These are phyloP conservation scores for Vitis hybrid DNA, from an alignment of 177 flowering plant species.

Conservation along the genomic window DNA sequence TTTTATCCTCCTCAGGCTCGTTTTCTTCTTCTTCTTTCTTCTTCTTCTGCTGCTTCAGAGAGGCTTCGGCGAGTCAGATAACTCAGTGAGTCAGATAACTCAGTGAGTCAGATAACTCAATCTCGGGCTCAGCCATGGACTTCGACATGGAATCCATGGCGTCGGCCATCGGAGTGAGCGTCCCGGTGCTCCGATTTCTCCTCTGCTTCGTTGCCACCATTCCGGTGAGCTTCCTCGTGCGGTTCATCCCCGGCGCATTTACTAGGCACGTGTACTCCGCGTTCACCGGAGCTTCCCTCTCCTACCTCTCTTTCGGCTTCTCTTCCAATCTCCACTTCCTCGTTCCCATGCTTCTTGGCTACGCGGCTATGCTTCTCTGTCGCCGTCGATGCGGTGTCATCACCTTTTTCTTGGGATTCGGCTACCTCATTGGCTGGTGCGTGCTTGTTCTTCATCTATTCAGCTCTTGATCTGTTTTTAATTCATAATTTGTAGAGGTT, in stretches of 20 bases:
- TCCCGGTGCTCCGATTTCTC: conserved; percentile 84
- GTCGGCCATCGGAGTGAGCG: conserved; percentile 73
- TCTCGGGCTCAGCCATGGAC: conserved; percentile 30
- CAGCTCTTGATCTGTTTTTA: neutral
- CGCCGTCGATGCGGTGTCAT: conserved; percentile 71
- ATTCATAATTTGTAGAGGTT: too few species aligned
- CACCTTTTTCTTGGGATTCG: conserved; percentile 78
- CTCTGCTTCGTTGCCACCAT: conserved; percentile 88
- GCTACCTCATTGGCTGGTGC: conserved; percentile 97
- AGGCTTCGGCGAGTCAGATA: too few species aligned
- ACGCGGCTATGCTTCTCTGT: conserved; percentile 68
- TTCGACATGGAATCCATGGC: conserved; percentile 73
- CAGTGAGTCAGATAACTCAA: neutral
- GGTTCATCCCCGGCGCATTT: conserved; percentile 62
- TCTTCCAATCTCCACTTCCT: conserved; percentile 90
- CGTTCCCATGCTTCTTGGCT: conserved; percentile 83
- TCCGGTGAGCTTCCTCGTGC: conserved; percentile 74
- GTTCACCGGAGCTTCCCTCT: conserved; percentile 62
- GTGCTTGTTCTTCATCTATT: conserved; percentile 9
- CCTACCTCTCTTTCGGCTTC: conserved; percentile 85
- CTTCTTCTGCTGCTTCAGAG: neutral
- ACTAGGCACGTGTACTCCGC: conserved; percentile 68
- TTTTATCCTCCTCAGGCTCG: neutral
- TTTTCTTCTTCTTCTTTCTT: too few species aligned
- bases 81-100: neutral